Conservation (phyloP, 2,329 filamentous ascomycete genomes). For the Periglandula ipomoeae region DNA sequence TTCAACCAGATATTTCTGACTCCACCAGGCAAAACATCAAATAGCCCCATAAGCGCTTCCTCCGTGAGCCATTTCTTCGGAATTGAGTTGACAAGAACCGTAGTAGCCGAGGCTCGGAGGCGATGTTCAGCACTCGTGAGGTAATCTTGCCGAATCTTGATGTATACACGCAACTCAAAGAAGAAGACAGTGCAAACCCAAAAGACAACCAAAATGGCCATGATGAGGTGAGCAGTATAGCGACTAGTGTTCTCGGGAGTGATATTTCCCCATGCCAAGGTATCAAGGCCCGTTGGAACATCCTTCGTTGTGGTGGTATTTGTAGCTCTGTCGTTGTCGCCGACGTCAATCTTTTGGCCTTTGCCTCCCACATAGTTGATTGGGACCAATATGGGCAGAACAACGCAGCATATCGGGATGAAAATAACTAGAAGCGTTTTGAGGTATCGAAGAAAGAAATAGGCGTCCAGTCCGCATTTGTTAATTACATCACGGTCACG, state of each 20-base stretch:
- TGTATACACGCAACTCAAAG: constrained; percentile 74
- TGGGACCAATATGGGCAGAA: constrained; percentile 78
- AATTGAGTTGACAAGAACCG: constrained; percentile 85
- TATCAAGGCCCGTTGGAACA: constrained; percentile 58
- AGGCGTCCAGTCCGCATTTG: constrained; percentile 92
- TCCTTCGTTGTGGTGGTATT: constrained; percentile 10
- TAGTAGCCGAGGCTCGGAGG: constrained; percentile 86
- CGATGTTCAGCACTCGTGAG: constrained; percentile 92
- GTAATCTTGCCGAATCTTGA: constrained; percentile 89
- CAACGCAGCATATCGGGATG: constrained; percentile 65
- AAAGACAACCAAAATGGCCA: constrained; percentile 67
- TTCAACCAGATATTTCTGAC: constrained; percentile 97
- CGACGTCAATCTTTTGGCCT: constrained; percentile 42
- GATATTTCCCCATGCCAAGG: constrained; percentile 84
- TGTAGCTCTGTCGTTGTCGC: constrained; percentile 22
- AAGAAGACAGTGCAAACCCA: constrained; percentile 89
- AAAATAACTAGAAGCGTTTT: constrained; percentile 80
- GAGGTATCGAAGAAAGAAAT: constrained; percentile 90
- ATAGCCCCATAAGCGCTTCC: constrained; percentile 72
- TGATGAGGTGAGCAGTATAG: constrained; percentile 75
- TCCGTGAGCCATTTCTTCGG: constrained; percentile 83
- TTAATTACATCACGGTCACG: constrained; percentile 77
- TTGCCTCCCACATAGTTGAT: constrained; percentile 69
- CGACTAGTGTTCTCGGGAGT: constrained; percentile 52
- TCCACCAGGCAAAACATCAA: constrained; percentile 92